phyloP scores from a whole-genome alignment of 345 rosid genomes.

The Dimocarpus longan region DNA sequence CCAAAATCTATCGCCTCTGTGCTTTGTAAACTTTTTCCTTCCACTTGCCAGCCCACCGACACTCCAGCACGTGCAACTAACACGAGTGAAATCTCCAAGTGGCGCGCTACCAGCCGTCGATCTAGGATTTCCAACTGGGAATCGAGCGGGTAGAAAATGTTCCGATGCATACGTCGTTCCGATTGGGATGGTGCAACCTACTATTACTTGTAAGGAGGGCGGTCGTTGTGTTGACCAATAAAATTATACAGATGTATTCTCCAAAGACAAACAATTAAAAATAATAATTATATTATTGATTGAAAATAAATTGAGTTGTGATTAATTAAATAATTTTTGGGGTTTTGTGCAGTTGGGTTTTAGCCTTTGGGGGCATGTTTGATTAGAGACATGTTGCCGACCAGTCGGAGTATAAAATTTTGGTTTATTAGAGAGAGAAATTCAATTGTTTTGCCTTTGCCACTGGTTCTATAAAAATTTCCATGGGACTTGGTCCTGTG shows the following conservation, averaged over 20 bases:
- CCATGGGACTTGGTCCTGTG: conserved; percentile 11
- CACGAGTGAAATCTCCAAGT: conserved; percentile 15
- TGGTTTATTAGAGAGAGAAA: background rate
- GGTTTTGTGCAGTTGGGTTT: conserved; percentile 23
- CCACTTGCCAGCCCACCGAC: conserved; percentile 41
- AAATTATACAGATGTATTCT: background rate
- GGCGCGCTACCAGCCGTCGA: conserved; percentile 8
- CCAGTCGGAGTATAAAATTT: conserved; percentile 30
- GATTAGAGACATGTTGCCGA: conserved; percentile 32
- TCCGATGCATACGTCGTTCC: conserved; percentile 27
- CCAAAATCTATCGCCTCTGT: conserved; percentile 9
- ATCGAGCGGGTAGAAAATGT: background rate
- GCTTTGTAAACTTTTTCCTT: background rate
- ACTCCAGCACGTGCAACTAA: conserved; percentile 42
- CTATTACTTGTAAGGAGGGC: background rate
- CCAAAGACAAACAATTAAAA: background rate
- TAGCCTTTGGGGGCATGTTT: conserved; percentile 13
- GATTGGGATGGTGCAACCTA: conserved; percentile 45
- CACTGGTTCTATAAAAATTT: conserved; percentile 21
- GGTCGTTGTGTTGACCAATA: background rate
- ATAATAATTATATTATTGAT: background rate
- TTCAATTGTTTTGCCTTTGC: background rate
- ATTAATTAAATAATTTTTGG: background rate
- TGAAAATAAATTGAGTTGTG: background rate
- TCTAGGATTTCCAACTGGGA: conserved; percentile 28